Evolutionary conservation across 2,329 filamentous ascomycete genomes (phyloP).

Genomic region (Atkinsonella hypoxylon): DNA sequence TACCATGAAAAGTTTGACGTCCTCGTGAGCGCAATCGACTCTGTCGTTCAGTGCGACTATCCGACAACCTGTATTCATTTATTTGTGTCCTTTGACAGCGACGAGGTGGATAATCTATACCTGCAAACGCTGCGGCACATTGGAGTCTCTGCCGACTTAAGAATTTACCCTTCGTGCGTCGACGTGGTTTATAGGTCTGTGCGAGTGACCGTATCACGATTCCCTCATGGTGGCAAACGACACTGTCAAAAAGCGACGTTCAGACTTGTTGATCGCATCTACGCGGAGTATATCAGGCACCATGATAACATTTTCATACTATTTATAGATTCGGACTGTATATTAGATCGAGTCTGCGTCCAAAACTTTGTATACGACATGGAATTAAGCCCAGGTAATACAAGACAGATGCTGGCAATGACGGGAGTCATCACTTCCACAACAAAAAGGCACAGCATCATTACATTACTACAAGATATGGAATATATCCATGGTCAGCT

Average conservation of each 20-base stretch:
- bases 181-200: constrained; percentile 75
- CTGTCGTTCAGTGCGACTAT: constrained; percentile 88
- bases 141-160: constrained; percentile 65
- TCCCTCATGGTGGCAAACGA: constrained; percentile 86
- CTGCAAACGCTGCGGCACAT: constrained; percentile 75
- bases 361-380: constrained; percentile 99
- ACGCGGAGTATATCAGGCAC: constrained; percentile 70
- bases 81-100: constrained; percentile 90
- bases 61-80: constrained; percentile 86
- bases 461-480: constrained; percentile 93
- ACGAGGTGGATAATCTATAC: constrained; percentile 79
- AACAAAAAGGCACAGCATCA: constrained; percentile 74
- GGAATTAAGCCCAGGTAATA: constrained; percentile 89
- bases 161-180: constrained; percentile 77
- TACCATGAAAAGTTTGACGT: constrained; percentile 85
- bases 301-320: constrained; percentile 92
- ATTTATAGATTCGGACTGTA: constrained; percentile 96
- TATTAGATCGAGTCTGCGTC: constrained; percentile 79
- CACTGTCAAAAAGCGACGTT: constrained; percentile 91
- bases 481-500: constrained; percentile 96
- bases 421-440: constrained; percentile 95
- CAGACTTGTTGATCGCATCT: constrained; percentile 86
- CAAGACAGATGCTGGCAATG: constrained; percentile 91
- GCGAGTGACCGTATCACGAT: constrained; percentile 81
- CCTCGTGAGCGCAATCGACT: constrained; percentile 76